Conservation (phyloP, 2,329 filamentous ascomycete species). For the Sporothrix brunneoviolacea region DNA sequence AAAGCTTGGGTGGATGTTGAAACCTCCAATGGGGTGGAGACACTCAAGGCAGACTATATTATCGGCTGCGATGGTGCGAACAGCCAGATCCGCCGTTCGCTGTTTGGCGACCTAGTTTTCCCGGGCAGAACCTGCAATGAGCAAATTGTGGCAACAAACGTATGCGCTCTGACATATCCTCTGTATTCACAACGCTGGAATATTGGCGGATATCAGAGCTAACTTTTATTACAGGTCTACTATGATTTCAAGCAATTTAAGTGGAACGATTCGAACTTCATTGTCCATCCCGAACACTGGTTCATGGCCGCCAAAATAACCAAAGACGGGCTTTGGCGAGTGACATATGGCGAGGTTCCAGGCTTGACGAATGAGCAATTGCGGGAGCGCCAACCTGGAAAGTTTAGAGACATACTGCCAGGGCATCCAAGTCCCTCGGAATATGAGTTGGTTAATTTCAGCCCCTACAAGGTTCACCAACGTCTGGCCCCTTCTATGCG, state of each 20-base stretch:
- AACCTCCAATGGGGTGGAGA: slow-evolving; percentile 20
- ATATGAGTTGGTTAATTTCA: slow-evolving; percentile 51
- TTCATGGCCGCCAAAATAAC: slow-evolving; percentile 56
- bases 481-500: slow-evolving; percentile 32
- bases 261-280: slow-evolving; percentile 51
- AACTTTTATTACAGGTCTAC: too few relatives aligned
- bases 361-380: slow-evolving; percentile 48
- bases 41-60: slow-evolving; percentile 35
- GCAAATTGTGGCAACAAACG: slow-evolving; percentile 58
- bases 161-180: too few relatives aligned
- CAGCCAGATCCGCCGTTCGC: slow-evolving; percentile 33
- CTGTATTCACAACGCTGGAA: too few relatives aligned
- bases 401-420: slow-evolving; percentile 51
- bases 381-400: slow-evolving; percentile 43
- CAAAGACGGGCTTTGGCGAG: slow-evolving; percentile 52
- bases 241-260: slow-evolving; percentile 51
- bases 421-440: slow-evolving; percentile 50
- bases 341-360: slow-evolving; percentile 54
- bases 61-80: slow-evolving; percentile 36
- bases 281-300: slow-evolving; percentile 50
- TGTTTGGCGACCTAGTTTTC: slow-evolving; percentile 46
- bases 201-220: too few relatives aligned
- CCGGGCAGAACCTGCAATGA: slow-evolving; percentile 53
- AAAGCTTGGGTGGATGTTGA: slow-evolving; percentile 28
- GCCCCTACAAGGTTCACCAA: slow-evolving; percentile 51